Base-by-base conservation (phyloP, 148 eudicot species). In the Diospyros lotus region DNA sequence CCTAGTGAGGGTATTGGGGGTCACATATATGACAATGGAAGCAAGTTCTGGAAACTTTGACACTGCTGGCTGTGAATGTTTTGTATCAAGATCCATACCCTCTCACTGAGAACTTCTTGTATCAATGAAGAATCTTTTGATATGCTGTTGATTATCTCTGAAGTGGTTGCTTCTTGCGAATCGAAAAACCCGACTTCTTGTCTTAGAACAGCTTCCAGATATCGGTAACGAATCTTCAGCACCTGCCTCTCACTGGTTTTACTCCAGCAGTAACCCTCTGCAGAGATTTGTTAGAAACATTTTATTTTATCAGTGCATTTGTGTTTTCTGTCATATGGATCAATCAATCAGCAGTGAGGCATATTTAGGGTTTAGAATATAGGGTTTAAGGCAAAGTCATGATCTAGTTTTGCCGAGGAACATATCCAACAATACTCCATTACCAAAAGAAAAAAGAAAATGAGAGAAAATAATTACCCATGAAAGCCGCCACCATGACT, bases 251-350 rank as follows among this genome's bases (percentile, higher is more conserved):
- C 98, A 40, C 98, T 91, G 1, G 88, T 91, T 86, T 94, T 94
- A 73, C 93, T 90, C 98, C 98, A 94, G 68, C 97, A 94, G 73
- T 88, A 94, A 5, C 97, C 98, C 80, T 94, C 98, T 94, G 74
- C 74, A 81, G 6, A 39, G 4, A 68, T 68, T 79, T 9, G 17
- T 39, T 64, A 40, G 4, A 6, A 2, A 67, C 42, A 40, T 50
- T 28, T 28, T 28, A 28, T 28, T 0, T 28, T 28, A 28, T 66
- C 52, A 66, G 10, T 5, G 3, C 67, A 64, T 42, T 40, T 61
- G 28, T 28, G 28, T 28, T 28, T 28, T 28, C 28, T 28, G 28
- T 28, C 28, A 28, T 28, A 28, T 28, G 28, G 28, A 28, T 28
- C 28, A 28, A 28, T 28, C 28, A 48, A 8, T 48, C 8, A 48